These are phyloP conservation scores for Solanum tarapatanum DNA, from an alignment of 257 asterid genomes.

Conservation along the genomic window DNA sequence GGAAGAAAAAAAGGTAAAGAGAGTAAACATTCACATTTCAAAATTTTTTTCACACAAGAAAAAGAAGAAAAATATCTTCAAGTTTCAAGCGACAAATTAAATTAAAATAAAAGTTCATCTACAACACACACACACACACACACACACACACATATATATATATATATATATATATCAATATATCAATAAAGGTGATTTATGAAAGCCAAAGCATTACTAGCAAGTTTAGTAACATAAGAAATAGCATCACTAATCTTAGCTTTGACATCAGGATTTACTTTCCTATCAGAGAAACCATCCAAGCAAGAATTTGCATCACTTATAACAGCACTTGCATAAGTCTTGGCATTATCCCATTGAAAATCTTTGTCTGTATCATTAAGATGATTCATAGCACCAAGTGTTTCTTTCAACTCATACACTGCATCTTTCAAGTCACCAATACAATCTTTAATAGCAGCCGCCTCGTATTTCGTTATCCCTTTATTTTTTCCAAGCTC, in stretches of 20 bases:
- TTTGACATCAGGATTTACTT: conserved; percentile 19
- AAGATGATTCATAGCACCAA: conserved; percentile 36
- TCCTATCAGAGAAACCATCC: conserved; percentile 34
- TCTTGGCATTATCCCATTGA: conserved; percentile 64
- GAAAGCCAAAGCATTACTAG: conserved; percentile 52
- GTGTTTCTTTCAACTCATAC: conserved; percentile 41
- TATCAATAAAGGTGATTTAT: conserved; percentile 43
- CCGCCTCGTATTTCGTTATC: conserved; percentile 10
- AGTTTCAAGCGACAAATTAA: not conserved
- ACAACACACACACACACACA: not conserved
- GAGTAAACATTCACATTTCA: not conserved
- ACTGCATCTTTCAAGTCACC: conserved; percentile 48
- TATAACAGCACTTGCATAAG: conserved; percentile 75
- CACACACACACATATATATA: too few relatives aligned
- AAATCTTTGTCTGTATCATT: conserved; percentile 29
- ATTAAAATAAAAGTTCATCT: not conserved
- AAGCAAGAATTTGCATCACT: conserved; percentile 66
- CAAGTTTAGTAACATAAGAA: conserved; percentile 16
- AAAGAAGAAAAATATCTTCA: not conserved
- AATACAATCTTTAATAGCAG: conserved; percentile 46
- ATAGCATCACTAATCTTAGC: conserved; percentile 22
- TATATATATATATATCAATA: too few relatives aligned
- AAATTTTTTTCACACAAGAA: not conserved
- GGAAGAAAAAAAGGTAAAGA: not conserved
- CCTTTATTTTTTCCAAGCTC: conserved; percentile 21